Percentiles rank a stretch among this genome's conserved stretches.
Conservation (phyloP, 1,284 basidiomycete genomes). For the Heterobasidion parviporum region DNA sequence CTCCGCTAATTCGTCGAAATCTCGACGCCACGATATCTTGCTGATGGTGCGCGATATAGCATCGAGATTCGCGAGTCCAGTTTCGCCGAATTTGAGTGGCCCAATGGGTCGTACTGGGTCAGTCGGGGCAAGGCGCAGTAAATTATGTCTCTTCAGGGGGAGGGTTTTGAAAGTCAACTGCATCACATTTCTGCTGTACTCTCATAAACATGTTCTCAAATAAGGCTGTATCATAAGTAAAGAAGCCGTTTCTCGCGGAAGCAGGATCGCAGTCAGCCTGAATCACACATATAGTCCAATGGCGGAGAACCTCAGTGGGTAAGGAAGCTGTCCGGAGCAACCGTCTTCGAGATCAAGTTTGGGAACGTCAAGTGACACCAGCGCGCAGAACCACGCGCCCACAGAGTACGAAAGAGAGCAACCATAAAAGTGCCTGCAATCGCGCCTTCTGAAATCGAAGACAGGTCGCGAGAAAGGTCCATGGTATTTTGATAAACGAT, state of each 20-base stretch:
- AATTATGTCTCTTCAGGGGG: background rate
- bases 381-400: no score
- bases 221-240: background rate
- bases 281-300: background rate
- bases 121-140: background rate
- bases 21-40: background rate
- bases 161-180: background rate
- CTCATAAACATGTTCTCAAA: background rate
- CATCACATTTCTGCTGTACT: background rate
- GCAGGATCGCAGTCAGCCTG: background rate
- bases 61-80: constrained; percentile 72
- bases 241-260: background rate
- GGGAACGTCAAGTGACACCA: no score
- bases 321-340: background rate
- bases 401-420: no score
- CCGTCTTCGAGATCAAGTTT: background rate
- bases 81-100: constrained; percentile 71
- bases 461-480: no score
- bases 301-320: background rate
- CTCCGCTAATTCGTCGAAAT: no score
- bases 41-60: constrained; percentile 25
- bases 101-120: constrained; percentile 65
- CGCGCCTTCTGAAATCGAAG: no score
- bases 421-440: no score
- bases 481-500: no score